Conservation (phyloP, 306 rosid genomes). For the Gleditsia sinensis region DNA sequence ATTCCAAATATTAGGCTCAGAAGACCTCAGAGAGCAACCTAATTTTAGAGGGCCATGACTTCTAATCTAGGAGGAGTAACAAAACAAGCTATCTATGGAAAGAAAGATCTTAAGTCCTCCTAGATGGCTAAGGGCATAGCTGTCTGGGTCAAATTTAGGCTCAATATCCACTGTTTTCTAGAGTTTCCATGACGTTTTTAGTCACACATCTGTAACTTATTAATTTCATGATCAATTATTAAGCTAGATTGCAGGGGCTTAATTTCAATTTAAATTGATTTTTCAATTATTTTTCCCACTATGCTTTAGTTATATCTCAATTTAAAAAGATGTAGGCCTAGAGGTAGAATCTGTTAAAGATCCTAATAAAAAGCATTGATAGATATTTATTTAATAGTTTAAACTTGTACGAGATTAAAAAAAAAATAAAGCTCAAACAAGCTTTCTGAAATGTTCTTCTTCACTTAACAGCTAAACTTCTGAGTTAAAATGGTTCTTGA, state of each 20-base stretch:
- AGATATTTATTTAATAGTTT: no score
- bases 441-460: no score
- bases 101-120: background rate
- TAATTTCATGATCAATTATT: constrained; percentile 14
- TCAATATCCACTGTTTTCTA: constrained; percentile 1
- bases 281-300: background rate
- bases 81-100: background rate
- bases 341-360: background rate
- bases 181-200: constrained; percentile 16
- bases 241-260: background rate
- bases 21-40: constrained; percentile 16
- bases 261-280: background rate
- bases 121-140: constrained; percentile 15
- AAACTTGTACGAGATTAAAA: no score
- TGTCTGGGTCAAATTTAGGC: constrained; percentile 19
- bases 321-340: background rate
- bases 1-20: constrained; percentile 24
- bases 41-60: background rate
- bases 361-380: no score
- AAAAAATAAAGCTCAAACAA: no score
- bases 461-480: constrained; percentile 18
- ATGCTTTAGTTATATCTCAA: background rate
- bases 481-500: no score
- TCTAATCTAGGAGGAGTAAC: constrained; percentile 11
- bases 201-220: constrained; percentile 5